Evolutionary conservation across 2,329 filamentous ascomycete species (phyloP).

Genomic region (Alternaria rosae): DNA sequence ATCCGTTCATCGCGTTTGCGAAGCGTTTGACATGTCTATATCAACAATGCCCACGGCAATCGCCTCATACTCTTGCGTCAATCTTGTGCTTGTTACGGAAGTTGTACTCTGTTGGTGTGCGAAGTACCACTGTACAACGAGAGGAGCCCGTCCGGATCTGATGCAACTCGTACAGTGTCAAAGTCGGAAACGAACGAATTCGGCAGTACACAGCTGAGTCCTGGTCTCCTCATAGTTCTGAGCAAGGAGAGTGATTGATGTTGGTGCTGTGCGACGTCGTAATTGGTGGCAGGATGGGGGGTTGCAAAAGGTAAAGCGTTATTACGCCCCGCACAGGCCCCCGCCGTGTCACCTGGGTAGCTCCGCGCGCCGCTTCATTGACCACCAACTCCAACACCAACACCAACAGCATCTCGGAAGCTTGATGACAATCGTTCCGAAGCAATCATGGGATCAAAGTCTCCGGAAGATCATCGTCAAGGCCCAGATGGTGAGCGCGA

Average conservation of each 20-base stretch:
- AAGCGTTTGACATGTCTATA: background rate
- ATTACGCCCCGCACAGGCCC: background rate
- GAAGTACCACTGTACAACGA: background rate
- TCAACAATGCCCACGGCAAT: background rate
- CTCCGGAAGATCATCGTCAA: conserved; percentile 47
- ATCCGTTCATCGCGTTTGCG: background rate
- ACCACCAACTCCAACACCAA: background rate
- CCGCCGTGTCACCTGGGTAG: background rate
- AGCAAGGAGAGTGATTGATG: background rate
- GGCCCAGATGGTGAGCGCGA: conserved; percentile 39
- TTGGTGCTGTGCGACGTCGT: background rate
- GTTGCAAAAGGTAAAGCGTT: background rate
- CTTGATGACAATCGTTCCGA: conserved; percentile 1
- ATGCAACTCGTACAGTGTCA: background rate
- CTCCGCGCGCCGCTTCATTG: background rate
- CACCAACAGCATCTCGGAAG: background rate
- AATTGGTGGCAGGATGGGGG: background rate
- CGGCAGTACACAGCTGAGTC: background rate
- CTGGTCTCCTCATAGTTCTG: background rate
- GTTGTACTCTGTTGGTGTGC: background rate
- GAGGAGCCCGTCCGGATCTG: background rate
- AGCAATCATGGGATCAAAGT: conserved; percentile 48
- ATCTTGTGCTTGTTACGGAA: background rate
- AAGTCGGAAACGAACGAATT: background rate
- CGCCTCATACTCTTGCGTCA: background rate